A percentile compares a stretch with the other conserved stretches of the same genome.
These are phyloP conservation scores for Tritrichomonas foetus DNA, from an alignment of 208 protist genomes.

Conservation along the genomic window DNA sequence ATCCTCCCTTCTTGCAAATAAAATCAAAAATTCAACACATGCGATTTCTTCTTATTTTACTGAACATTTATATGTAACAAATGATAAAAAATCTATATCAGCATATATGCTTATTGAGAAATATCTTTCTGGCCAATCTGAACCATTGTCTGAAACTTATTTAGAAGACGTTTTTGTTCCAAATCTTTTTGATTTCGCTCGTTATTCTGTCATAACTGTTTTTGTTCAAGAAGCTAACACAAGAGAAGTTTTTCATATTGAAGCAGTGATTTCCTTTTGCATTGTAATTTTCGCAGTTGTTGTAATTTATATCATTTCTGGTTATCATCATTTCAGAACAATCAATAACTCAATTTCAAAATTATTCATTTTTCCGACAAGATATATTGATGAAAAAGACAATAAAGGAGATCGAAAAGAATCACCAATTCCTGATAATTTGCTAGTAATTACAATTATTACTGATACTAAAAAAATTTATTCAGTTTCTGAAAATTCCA, in stretches of 20 bases:
- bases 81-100: background rate
- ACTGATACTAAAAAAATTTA: background rate
- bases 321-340: background rate
- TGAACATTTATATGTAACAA: background rate
- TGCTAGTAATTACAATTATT: background rate
- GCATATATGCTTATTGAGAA: background rate
- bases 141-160: background rate
- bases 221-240: background rate
- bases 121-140: background rate
- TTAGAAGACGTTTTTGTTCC: background rate
- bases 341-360: background rate
- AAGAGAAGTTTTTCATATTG: background rate
- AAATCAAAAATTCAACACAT: background rate
- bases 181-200: background rate
- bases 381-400: background rate
- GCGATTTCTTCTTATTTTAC: background rate
- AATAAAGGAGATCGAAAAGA: background rate
- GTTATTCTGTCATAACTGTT: background rate
- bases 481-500: constrained; percentile 9
- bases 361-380: background rate
- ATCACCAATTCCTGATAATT: background rate
- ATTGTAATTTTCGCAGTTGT: background rate
- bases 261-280: background rate
- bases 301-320: background rate
- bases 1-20: background rate